These are phyloP conservation scores for Lophiotrema nucula DNA, from an alignment of 495 filamentous ascomycete species.

Conservation along the genomic window DNA sequence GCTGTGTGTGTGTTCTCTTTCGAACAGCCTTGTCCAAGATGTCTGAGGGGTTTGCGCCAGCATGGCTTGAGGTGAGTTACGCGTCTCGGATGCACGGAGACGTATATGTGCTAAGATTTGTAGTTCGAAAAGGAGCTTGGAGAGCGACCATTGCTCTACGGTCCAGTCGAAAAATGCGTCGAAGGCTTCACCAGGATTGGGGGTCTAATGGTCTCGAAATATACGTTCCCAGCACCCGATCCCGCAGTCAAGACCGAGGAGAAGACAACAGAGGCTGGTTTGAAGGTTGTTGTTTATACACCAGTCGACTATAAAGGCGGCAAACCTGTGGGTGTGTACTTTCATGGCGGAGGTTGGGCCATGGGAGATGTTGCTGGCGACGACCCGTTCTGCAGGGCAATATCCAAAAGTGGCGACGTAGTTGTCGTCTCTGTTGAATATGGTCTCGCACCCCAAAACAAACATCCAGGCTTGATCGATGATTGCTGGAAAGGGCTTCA, in stretches of 20 bases:
- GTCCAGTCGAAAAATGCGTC: constrained; percentile 17
- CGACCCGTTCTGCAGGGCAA: constrained; percentile 23
- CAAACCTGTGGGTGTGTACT: constrained; percentile 31
- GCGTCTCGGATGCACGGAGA: background rate
- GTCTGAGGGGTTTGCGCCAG: constrained; percentile 26
- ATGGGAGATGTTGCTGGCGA: constrained; percentile 32
- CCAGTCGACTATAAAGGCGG: constrained; percentile 21
- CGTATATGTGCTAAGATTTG: background rate
- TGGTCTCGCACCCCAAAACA: constrained; percentile 29
- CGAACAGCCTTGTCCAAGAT: constrained; percentile 5
- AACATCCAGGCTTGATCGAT: constrained; percentile 25
- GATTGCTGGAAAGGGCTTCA: constrained; percentile 29
- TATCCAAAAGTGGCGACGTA: constrained; percentile 20
- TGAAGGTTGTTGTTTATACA: constrained; percentile 30
- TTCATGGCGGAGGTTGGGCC: constrained; percentile 32
- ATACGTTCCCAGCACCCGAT: constrained; percentile 29
- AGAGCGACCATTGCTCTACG: constrained; percentile 28
- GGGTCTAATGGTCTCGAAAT: constrained; percentile 23
- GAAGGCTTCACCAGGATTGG: constrained; percentile 23
- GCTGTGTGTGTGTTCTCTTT: background rate
- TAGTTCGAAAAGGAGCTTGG: constrained; percentile 35
- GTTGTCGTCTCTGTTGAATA: constrained; percentile 31
- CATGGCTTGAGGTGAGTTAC: constrained; percentile 27
- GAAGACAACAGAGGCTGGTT: constrained; percentile 9
- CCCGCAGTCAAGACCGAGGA: constrained; percentile 29